These are phyloP conservation scores for Xylogone sp. DNA, from an alignment of 2,329 filamentous ascomycete genomes.

Conservation along the genomic window DNA sequence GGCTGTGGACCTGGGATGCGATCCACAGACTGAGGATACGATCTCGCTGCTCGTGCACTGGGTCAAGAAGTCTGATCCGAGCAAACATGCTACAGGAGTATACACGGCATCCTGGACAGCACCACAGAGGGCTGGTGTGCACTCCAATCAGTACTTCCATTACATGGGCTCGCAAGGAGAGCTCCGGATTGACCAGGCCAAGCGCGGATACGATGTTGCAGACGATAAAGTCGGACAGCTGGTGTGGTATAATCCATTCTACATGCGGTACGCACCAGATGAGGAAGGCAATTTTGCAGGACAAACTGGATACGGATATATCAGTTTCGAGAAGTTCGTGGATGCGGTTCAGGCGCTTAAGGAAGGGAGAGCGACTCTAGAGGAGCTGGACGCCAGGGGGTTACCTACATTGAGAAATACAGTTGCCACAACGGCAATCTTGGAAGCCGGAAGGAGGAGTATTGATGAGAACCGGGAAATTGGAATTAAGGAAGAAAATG, in stretches of 20 bases:
- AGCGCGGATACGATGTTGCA: conserved; percentile 92
- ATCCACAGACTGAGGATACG: conserved; percentile 81
- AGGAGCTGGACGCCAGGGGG: conserved; percentile 74
- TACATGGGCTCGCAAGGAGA: conserved; percentile 84
- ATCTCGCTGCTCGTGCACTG: conserved; percentile 89
- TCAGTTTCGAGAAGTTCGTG: conserved; percentile 94
- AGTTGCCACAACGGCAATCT: conserved; percentile 84
- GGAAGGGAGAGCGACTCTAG: conserved; percentile 65
- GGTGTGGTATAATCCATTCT: conserved; percentile 91
- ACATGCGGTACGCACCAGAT: conserved; percentile 91
- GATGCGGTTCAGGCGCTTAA: conserved; percentile 80
- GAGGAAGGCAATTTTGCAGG: conserved; percentile 93
- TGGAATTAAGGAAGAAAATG: conserved; percentile 64
- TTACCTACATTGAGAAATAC: conserved; percentile 86
- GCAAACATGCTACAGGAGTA: conserved; percentile 76
- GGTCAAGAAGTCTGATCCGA: conserved; percentile 66
- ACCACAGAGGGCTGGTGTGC: conserved; percentile 87
- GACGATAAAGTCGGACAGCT: conserved; percentile 69
- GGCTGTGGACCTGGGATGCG: conserved; percentile 75
- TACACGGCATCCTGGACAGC: conserved; percentile 96
- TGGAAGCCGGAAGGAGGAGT: conserved; percentile 80
- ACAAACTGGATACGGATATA: conserved; percentile 88
- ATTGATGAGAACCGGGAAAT: conserved; percentile 80
- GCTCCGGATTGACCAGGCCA: conserved; percentile 87
- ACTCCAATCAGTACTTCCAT: conserved; percentile 96